Percentiles rank a stretch among this genome's conserved stretches.
These are phyloP conservation scores for Fusarium tanahbumbuense DNA, from an alignment of 2,329 filamentous ascomycete species.

Conservation along the genomic window DNA sequence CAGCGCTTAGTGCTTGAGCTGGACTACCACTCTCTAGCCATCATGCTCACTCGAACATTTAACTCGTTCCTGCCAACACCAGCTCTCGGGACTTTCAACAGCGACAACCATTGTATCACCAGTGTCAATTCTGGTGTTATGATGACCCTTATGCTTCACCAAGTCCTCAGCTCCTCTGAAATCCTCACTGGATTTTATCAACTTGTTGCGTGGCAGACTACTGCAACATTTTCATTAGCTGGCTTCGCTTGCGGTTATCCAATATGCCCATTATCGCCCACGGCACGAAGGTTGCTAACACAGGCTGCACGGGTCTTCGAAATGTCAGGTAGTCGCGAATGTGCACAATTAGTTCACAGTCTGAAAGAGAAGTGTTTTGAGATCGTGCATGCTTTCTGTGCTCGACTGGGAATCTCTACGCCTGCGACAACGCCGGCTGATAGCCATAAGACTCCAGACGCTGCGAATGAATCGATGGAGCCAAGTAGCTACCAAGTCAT, in stretches of 20 bases:
- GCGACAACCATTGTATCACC: slow-evolving; percentile 44
- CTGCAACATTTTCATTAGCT: slow-evolving; percentile 35
- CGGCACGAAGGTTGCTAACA: slow-evolving; percentile 28
- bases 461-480: not conserved
- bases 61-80: slow-evolving; percentile 52
- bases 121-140: slow-evolving; percentile 43
- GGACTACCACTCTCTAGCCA: slow-evolving; percentile 55
- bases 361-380: slow-evolving; percentile 31
- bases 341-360: slow-evolving; percentile 13
- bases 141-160: slow-evolving; percentile 46
- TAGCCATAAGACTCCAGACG: not conserved
- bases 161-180: slow-evolving; percentile 43
- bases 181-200: slow-evolving; percentile 48
- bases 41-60: slow-evolving; percentile 55
- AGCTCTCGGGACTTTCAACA: slow-evolving; percentile 42
- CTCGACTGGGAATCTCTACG: slow-evolving; percentile 36
- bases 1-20: slow-evolving; percentile 57
- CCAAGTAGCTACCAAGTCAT: slow-evolving; percentile 21
- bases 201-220: slow-evolving; percentile 46
- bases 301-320: slow-evolving; percentile 35
- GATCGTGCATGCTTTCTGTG: slow-evolving; percentile 37
- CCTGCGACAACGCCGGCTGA: slow-evolving; percentile 16
- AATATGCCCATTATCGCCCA: slow-evolving; percentile 42
- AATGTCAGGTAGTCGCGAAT: not conserved
- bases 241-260: slow-evolving; percentile 44